phyloP scores from a whole-genome alignment of 2,329 filamentous ascomycete species.

The Phyllosticta citriasiana region DNA sequence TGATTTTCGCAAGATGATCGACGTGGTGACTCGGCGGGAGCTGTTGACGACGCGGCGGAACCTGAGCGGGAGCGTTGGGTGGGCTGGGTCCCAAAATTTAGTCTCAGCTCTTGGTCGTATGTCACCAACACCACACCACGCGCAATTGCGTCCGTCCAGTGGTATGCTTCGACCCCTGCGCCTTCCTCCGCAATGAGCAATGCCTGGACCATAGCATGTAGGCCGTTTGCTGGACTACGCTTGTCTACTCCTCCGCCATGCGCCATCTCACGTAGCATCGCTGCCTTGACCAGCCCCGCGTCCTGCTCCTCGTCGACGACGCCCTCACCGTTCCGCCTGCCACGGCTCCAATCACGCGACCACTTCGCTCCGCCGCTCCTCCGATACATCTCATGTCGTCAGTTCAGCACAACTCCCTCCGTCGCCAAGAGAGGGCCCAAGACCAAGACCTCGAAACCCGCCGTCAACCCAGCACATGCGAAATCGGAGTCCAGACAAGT shows the following conservation, averaged over 20 bases:
- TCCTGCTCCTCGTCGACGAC: background rate
- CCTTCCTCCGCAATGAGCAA: conserved; percentile 18
- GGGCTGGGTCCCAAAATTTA: background rate
- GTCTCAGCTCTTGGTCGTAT: background rate
- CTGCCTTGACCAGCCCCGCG: background rate
- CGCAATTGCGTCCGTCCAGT: background rate
- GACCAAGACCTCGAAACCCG: background rate
- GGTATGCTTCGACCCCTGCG: background rate
- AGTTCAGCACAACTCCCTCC: background rate
- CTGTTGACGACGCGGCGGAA: background rate
- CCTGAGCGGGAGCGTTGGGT: background rate
- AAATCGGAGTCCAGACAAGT: background rate
- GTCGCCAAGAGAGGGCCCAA: background rate
- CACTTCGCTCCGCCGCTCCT: conserved; percentile 16
- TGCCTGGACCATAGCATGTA: conserved; percentile 20
- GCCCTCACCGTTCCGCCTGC: background rate
- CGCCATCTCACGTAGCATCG: conserved; percentile 10
- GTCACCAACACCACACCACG: conserved; percentile 4
- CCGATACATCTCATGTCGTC: conserved; percentile 1
- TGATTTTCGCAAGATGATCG: background rate
- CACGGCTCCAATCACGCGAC: conserved; percentile 16
- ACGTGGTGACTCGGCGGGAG: background rate
- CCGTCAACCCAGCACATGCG: background rate
- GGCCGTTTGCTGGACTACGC: conserved; percentile 10
- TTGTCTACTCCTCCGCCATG: conserved; percentile 17